Percentiles rank a stretch among this genome's conserved stretches.
Evolutionary conservation across 2,329 filamentous ascomycete species (phyloP).

Genomic region (Venturia carpophila): DNA sequence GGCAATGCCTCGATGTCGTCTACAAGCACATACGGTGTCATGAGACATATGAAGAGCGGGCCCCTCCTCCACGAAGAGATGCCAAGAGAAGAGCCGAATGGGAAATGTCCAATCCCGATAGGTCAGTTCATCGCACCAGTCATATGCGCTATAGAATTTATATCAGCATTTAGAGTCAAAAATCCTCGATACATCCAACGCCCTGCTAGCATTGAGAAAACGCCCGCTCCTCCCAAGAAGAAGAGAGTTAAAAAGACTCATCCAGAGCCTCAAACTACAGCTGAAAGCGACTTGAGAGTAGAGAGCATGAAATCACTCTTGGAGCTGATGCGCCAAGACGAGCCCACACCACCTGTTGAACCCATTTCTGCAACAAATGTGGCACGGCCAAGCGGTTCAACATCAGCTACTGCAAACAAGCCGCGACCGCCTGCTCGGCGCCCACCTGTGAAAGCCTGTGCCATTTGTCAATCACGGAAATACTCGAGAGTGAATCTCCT

Average conservation of each 20-base stretch:
- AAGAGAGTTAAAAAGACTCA: slow-evolving; percentile 21
- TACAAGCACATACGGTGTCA: slow-evolving; percentile 42
- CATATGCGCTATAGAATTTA: not conserved
- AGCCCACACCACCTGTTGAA: not conserved
- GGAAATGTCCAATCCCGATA: slow-evolving; percentile 31
- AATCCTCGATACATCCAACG: slow-evolving; percentile 10
- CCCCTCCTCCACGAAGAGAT: slow-evolving; percentile 34
- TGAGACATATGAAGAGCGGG: slow-evolving; percentile 39
- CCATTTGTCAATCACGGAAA: slow-evolving; percentile 13
- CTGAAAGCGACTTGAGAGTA: slow-evolving; percentile 32
- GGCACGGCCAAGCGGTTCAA: not conserved
- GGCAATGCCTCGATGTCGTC: slow-evolving; percentile 37
- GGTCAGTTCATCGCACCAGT: slow-evolving; percentile 16
- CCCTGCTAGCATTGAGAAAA: slow-evolving; percentile 19
- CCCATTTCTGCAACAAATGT: not conserved
- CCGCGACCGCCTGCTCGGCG: slow-evolving; percentile 2
- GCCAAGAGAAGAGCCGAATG: slow-evolving; percentile 32
- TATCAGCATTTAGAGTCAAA: slow-evolving; percentile 8
- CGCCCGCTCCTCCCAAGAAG: slow-evolving; percentile 18
- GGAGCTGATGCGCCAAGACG: slow-evolving; percentile 29
- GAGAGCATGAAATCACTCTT: slow-evolving; percentile 32
- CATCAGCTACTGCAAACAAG: not conserved
- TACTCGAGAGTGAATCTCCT: not conserved
- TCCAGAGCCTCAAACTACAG: slow-evolving; percentile 25
- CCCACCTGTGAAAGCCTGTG: slow-evolving; percentile 5